Base-by-base conservation (phyloP, 768 basidiomycete species). In the Psilocybe subaeruginosa region DNA sequence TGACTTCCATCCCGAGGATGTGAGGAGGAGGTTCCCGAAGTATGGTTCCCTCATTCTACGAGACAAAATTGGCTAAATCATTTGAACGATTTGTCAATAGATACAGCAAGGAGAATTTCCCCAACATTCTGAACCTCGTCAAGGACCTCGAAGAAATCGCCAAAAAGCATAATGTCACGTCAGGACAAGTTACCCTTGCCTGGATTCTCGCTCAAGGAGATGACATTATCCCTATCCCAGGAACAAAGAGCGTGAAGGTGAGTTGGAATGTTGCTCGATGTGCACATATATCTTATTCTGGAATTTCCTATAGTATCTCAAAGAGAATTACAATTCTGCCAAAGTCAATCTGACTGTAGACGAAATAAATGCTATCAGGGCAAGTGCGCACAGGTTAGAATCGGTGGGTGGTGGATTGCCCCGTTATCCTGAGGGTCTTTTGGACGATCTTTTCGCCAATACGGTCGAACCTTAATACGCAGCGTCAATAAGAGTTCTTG, bases 171-270 rank as follows among this genome's bases (percentile, higher is more conserved):
- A 62, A 72, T 55, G 79, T 76, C 2, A 79, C 81, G 4, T 69
- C 77, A 3, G 78, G 79, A 2, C 83, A 84, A 66, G 70, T 82
- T 29, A 62, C 77, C 3, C 74, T 85, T 14, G 82, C 80, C 1
- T 83, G 78, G 80, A 63, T 83, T 11, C 74, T 83, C 33, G 76
- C 76, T 0, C 79, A 83, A 68, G 79, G 79, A 14, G 68, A 73
- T 16, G 77, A 80, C 58, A 58, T 83, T 58, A 76, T 82, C 61
- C 76, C 80, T 8, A 80, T 83, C 61, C 81, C 82, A 1, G 81
- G 80, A 5, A 81, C 80, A 2, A 78, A 71, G 52, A 75, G 69
- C 31, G 68, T 79, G 65, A 74, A 74, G 70, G 74, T 76, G 33
- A 12, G 63, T 39, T 9, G 3, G 6, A 45, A 8, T 30, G 7